A percentile compares a stretch with the other conserved stretches of the same genome.
Conservation (phyloP, 257 asterid genomes). For the Primulina tabacum region DNA sequence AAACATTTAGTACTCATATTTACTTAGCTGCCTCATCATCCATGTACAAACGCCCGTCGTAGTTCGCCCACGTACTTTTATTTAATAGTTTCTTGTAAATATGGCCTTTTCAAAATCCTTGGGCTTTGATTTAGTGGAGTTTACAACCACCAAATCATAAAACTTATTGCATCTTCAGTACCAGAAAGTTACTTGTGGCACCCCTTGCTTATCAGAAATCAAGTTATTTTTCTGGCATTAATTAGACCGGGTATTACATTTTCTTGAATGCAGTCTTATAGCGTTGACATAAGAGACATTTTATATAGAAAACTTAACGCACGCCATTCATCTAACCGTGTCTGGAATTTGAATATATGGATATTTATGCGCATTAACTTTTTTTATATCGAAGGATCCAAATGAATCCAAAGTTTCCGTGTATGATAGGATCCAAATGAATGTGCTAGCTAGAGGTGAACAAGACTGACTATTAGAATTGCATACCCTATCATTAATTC, state of each 20-base stretch:
- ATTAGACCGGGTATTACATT: background rate
- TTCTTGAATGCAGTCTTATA: background rate
- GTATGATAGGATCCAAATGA: slow-evolving; percentile 66
- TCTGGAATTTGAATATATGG: too few relatives aligned
- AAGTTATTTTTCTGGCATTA: background rate
- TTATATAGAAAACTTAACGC: background rate
- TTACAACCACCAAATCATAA: too few relatives aligned
- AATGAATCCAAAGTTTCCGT: slow-evolving; percentile 14
- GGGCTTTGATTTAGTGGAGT: background rate
- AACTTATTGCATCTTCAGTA: too few relatives aligned
- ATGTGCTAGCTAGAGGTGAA: slow-evolving; percentile 81
- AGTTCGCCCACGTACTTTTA: too few relatives aligned
- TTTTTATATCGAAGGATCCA: too few relatives aligned
- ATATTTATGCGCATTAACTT: too few relatives aligned
- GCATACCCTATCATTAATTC: slow-evolving; percentile 31
- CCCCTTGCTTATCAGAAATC: background rate
- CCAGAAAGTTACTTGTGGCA: too few relatives aligned
- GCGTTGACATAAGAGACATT: background rate
- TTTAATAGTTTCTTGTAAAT: too few relatives aligned
- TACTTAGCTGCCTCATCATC: too few relatives aligned
- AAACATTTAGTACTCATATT: too few relatives aligned
- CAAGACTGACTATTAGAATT: slow-evolving; percentile 56
- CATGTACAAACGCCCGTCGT: too few relatives aligned
- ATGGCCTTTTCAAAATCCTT: too few relatives aligned
- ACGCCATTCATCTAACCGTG: background rate